Base-by-base conservation (phyloP, 257 asterid genomes). In the Forsythia viridissima region DNA sequence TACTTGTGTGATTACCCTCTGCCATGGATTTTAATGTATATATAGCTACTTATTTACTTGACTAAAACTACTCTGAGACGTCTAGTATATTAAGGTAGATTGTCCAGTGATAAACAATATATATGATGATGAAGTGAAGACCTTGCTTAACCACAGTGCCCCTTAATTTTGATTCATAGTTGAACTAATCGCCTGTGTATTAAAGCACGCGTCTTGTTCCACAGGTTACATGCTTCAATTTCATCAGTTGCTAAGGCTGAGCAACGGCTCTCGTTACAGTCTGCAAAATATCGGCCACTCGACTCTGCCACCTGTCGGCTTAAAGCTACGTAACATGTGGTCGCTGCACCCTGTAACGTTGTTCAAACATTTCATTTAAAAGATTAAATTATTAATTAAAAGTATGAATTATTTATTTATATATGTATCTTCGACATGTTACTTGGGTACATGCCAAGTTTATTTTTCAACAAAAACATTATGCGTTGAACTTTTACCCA, bases 201-300 rank as follows among this genome's bases (percentile, higher is more conserved):
- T 73, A 91, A 84, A 34, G 89, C 84, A 55, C 88, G 88, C 7
- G 93, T 92, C 43, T 89, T 92, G 79, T 90, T 89, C 97, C 97
- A 91, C 21, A 94, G 73, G 71, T 84, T 87, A 48, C 80, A 82
- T 38, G 91, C 97, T 84, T 81, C 86, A 67, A 52, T 24, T 76
- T 85, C 92, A 41, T 91, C 93, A 75, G 82, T 87, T 39, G 97
- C 97, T 38, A 92, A 80, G 21, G 74, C 76, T 8, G 97, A 94
- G 85, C 92, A 87, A 41, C 79, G 94, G 66, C 86, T 84, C 85
- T 91, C 96, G 24, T 94, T 94, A 72, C 98, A 94, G 87, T 94
- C 98, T 38, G 94, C 96, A 73, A 92, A 92, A 80, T 94, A 94
- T 72, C 87, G 84, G 38, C 98, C 98, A 67, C 90, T 92, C 5